Conservation (phyloP, 805 yeast species). For the Saccharomyces mikatae region DNA sequence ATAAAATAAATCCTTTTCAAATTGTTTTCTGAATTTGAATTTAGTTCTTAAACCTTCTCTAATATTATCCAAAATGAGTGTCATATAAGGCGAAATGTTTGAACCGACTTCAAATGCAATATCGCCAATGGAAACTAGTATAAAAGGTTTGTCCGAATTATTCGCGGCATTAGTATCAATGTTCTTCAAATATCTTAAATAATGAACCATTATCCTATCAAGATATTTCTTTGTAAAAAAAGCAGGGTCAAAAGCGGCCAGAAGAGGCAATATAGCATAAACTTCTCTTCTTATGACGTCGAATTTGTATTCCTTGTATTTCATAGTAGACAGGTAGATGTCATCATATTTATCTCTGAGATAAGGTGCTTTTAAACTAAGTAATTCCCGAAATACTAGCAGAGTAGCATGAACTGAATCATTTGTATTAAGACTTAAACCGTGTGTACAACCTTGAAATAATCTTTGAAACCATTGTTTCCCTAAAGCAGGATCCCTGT, state of each 20-base stretch:
- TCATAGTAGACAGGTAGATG: conserved; percentile 65
- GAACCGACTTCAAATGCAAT: conserved; percentile 69
- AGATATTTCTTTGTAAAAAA: conserved; percentile 73
- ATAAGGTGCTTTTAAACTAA: conserved; percentile 63
- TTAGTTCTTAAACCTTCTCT: conserved; percentile 61
- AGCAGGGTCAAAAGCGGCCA: conserved; percentile 70
- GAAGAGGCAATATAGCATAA: conserved; percentile 71
- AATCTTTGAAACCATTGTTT: conserved; percentile 69
- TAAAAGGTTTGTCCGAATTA: conserved; percentile 56
- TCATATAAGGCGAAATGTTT: conserved; percentile 79
- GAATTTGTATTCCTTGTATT: conserved; percentile 70
- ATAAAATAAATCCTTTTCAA: conserved; percentile 79
- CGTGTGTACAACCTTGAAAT: conserved; percentile 57
- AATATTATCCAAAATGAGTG: conserved; percentile 75
- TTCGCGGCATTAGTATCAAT: conserved; percentile 34
- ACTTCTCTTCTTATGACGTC: conserved; percentile 73
- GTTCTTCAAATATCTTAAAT: conserved; percentile 68
- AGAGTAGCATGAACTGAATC: conserved; percentile 86
- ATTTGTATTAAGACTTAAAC: conserved; percentile 43
- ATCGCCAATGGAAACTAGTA: conserved; percentile 75
- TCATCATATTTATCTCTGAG: conserved; percentile 65
- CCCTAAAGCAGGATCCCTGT: conserved; percentile 64
- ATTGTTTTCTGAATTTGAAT: conserved; percentile 53
- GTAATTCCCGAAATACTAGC: conserved; percentile 70
- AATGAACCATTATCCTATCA: conserved; percentile 69